phyloP scores from a whole-genome alignment of 345 rosid genomes.

The Citrus trifoliata region DNA sequence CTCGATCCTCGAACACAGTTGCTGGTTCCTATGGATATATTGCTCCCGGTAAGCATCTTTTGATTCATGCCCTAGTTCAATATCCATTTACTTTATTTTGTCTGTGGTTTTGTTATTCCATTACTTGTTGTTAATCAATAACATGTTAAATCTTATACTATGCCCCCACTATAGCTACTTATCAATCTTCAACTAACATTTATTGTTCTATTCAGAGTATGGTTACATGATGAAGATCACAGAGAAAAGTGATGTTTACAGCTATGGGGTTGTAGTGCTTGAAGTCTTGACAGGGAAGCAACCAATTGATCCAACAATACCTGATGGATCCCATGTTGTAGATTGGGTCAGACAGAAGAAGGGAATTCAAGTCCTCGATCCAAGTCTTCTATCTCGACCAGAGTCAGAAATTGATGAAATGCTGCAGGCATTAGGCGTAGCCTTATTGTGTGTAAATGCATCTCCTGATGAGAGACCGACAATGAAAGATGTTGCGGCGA shows the following conservation, averaged over 20 bases:
- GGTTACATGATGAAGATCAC: slow-evolving; percentile 96
- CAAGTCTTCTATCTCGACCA: slow-evolving; percentile 42
- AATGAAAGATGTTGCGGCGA: slow-evolving; percentile 91
- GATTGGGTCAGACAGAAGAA: slow-evolving; percentile 82
- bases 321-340: slow-evolving; percentile 75
- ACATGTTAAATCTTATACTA: background rate
- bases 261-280: slow-evolving; percentile 83
- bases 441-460: slow-evolving; percentile 65
- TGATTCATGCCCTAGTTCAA: background rate
- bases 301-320: slow-evolving; percentile 89
- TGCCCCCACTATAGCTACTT: background rate
- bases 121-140: background rate
- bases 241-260: slow-evolving; percentile 92
- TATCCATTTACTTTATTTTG: background rate
- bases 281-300: slow-evolving; percentile 93
- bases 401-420: slow-evolving; percentile 72
- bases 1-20: slow-evolving; percentile 76
- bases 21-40: slow-evolving; percentile 97
- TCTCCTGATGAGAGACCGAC: slow-evolving; percentile 81
- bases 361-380: slow-evolving; percentile 70
- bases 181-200: background rate
- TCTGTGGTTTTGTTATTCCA: background rate
- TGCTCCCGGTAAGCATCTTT: slow-evolving; percentile 70
- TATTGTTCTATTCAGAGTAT: slow-evolving; percentile 50
- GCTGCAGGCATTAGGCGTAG: slow-evolving; percentile 81